Evolutionary conservation across 2,329 filamentous ascomycete species (phyloP).

Genomic region (Fusarium sp.): DNA sequence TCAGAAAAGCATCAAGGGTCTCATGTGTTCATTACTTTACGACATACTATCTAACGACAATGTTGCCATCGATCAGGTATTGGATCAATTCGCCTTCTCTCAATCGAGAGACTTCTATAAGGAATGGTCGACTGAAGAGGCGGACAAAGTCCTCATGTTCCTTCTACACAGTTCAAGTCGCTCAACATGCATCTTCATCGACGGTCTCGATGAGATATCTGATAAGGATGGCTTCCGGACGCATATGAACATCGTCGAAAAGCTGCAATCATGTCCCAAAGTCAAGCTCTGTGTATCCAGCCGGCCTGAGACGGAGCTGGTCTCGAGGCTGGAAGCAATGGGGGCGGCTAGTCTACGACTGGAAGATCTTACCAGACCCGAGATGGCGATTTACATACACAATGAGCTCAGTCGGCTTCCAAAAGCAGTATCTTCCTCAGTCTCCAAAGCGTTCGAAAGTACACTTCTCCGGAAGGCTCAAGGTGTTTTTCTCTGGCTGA

Average conservation of each 20-base stretch:
- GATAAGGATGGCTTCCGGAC: fast-evolving
- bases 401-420: fast-evolving
- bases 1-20: background rate
- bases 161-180: fast-evolving
- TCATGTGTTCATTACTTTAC: background rate
- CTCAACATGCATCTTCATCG: background rate
- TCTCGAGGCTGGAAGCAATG: fast-evolving
- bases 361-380: fast-evolving
- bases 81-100: fast-evolving
- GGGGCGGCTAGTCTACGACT: fast-evolving
- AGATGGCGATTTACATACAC: fast-evolving
- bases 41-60: fast-evolving
- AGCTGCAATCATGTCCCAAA: fast-evolving
- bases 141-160: fast-evolving
- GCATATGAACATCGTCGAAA: fast-evolving
- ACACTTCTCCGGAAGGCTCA: fast-evolving
- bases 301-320: background rate
- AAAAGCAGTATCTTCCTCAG: fast-evolving
- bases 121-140: background rate
- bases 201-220: background rate
- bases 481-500: conserved; percentile 7
- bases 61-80: fast-evolving
- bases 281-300: background rate
- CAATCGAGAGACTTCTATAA: background rate
- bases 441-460: fast-evolving